phyloP scores from a whole-genome alignment of 208 protist species.

The Leishmania mexicana region DNA sequence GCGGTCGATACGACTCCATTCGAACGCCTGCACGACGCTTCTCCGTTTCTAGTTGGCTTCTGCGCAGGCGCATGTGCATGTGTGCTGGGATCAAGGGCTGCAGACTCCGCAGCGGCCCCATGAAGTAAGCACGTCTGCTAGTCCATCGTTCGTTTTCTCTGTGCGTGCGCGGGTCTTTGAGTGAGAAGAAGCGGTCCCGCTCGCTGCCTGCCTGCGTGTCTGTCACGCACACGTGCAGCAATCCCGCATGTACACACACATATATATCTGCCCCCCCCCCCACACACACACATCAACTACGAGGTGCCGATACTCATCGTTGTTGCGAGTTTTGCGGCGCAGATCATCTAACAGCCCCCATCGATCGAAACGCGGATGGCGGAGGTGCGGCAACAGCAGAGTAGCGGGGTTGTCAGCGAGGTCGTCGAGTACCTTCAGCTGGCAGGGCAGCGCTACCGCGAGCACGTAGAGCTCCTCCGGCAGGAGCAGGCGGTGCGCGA shows the following conservation, averaged over 20 bases:
- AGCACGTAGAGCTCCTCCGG: slow-evolving; percentile 70
- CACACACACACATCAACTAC: neutral
- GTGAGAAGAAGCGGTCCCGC: neutral
- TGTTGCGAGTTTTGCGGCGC: neutral
- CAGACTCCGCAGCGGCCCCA: neutral
- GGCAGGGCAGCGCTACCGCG: slow-evolving; percentile 58
- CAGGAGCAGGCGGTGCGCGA: slow-evolving; percentile 50
- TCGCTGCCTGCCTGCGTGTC: neutral
- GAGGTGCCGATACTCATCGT: neutral
- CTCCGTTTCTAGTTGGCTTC: neutral
- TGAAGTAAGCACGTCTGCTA: neutral
- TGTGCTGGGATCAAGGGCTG: neutral
- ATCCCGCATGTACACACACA: neutral
- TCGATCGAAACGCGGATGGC: neutral
- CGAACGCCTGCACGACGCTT: neutral
- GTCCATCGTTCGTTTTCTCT: neutral
- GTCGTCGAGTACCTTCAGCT: slow-evolving; percentile 75
- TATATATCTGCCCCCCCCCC: neutral
- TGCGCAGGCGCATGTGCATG: neutral
- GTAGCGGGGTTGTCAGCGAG: slow-evolving; percentile 12
- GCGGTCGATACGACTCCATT: no score
- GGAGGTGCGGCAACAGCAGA: slow-evolving; percentile 1
- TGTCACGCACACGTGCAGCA: neutral
- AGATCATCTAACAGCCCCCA: neutral
- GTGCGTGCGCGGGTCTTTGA: neutral